Evolutionary conservation across 2,329 filamentous ascomycete genomes (phyloP), one percentile per base, ranked within the genome.

Genomic region (Cordyceps cicadae): DNA sequence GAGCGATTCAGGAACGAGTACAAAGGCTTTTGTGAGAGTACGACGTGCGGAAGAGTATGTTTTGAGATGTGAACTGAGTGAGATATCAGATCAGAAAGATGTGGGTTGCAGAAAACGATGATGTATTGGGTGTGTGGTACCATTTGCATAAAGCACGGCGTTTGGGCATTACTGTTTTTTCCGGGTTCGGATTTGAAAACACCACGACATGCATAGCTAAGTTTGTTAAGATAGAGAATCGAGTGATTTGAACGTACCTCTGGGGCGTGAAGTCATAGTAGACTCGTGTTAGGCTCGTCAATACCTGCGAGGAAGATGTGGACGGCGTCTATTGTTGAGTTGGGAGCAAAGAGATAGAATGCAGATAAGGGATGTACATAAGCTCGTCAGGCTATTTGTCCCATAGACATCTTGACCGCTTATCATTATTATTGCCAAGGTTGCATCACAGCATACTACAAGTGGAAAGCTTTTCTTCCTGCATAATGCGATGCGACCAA

Each of bases 1-100:
- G 71, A 19, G 67, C 73, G 9, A 70, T 77, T 58, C 67, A 70
- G n/a, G 73, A 72, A 61, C 70, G 73, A 43, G 74, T 75, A 17
- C 68, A 72, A 61, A 72, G 68, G 66, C 62, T 75, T 34, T 50
- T 74, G 63, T 64, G 62, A 26, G 72, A 41, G 53, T 37, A 37
- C 19, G 11, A 12, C 12, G n/a, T 12, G n/a, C 29, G 49, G 17
- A 19, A 19, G n/a, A 8, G 19, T 7, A 54, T 26, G 21, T 37
- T 37, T 37, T 54, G 58, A 8, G 21, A 61, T 26, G 15, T 43
- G 29, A 29, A 21, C 41, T 15, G 53, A 55, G 29, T 12, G 45
- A 43, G n/a, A 56, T 48, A 48, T 49, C 29, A 37, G 14, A 48
- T 49, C 29, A 37, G 19, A 5, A 21, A 9, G 11, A 46, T 48